Conservation (phyloP, 257 asterid species). For the Ajuga chamaepitys region DNA sequence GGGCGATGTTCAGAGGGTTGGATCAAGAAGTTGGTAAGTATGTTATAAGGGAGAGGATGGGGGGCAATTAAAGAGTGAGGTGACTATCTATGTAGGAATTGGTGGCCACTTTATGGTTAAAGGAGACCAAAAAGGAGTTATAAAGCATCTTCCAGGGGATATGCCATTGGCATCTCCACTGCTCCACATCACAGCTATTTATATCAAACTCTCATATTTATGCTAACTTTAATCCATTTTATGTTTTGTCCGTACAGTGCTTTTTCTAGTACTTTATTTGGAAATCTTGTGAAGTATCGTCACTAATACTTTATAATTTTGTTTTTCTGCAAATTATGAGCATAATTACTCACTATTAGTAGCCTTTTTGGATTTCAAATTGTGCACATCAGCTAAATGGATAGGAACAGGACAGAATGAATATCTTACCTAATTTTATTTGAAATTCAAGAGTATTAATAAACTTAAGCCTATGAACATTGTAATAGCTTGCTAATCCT, state of each 20-base stretch:
- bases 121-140: conserved; percentile 17
- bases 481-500: too few species aligned
- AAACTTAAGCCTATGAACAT: too few species aligned
- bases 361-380: background rate
- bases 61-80: conserved; percentile 30
- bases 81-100: conserved; percentile 24
- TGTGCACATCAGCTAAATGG: background rate
- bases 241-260: background rate
- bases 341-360: too few species aligned
- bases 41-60: conserved; percentile 18
- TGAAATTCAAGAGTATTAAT: too few species aligned
- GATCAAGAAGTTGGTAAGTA: conserved; percentile 11
- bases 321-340: background rate
- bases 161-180: conserved; percentile 39
- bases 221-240: background rate
- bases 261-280: background rate
- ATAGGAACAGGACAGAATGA: background rate
- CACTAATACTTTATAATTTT: background rate
- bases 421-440: background rate
- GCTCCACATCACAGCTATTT: conserved; percentile 10
- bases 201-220: background rate
- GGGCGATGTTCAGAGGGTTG: conserved; percentile 30
- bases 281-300: background rate
- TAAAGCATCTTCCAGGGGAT: conserved; percentile 49
- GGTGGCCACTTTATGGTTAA: conserved; percentile 33